Percentiles rank a stretch among this genome's conserved stretches.
These are phyloP conservation scores for Calonectria naviculata DNA, from an alignment of 2,329 filamentous ascomycete species.

Conservation along the genomic window DNA sequence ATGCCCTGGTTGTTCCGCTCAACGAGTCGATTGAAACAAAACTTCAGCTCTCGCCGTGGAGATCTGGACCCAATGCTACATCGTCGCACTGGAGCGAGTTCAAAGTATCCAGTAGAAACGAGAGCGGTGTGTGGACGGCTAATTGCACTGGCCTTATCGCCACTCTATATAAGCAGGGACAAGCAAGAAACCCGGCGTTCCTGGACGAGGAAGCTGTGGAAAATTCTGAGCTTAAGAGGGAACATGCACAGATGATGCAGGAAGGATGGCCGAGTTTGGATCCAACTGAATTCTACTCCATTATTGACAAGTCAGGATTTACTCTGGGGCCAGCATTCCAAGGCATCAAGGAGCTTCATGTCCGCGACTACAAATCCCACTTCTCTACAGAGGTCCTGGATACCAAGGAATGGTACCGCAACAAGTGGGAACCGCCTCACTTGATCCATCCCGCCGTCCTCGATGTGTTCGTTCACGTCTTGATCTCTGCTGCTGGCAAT, in stretches of 20 bases:
- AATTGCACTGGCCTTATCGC: slow-evolving; percentile 1
- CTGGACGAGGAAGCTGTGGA: not conserved
- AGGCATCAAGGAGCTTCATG: not conserved
- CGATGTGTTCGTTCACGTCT: not conserved
- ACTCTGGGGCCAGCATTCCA: not conserved
- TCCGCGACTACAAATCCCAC: not conserved
- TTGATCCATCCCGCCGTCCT: not conserved
- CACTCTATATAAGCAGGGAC: not conserved
- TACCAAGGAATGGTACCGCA: not conserved
- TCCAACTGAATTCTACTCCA: not conserved
- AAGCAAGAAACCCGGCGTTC: not conserved
- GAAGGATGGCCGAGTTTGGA: not conserved
- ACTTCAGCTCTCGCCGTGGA: not conserved
- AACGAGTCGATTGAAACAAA: not conserved
- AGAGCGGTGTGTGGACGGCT: not conserved
- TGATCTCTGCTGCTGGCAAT: not conserved
- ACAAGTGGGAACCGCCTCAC: not conserved
- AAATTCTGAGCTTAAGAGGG: not conserved
- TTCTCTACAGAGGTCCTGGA: not conserved
- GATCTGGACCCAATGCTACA: not conserved
- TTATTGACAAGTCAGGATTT: not conserved
- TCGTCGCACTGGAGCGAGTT: not conserved
- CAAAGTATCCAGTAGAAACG: not conserved
- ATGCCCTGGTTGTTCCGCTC: not conserved
- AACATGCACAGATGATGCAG: not conserved